Conservation (phyloP, 495 filamentous ascomycete species). For the Penicillium manginii region DNA sequence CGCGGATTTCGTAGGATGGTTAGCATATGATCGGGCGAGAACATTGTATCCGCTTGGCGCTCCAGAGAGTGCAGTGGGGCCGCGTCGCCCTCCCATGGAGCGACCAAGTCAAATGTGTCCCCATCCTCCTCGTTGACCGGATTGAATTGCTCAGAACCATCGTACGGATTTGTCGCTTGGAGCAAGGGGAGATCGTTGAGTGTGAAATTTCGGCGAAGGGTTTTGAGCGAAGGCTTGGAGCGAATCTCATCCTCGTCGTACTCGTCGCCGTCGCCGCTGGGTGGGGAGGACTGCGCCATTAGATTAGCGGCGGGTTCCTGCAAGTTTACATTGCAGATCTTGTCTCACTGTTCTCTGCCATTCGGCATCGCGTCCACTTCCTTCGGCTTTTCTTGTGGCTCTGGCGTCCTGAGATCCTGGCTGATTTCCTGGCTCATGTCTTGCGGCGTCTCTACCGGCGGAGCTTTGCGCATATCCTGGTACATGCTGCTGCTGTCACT, state of each 20-base stretch:
- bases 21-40: conserved; percentile 65
- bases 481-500: too few species aligned
- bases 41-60: conserved; percentile 62
- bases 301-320: conserved; percentile 3
- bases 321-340: neutral
- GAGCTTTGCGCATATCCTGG: neutral
- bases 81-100: conserved; percentile 26
- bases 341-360: neutral
- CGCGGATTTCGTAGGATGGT: conserved; percentile 63
- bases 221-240: conserved; percentile 27
- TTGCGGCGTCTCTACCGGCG: neutral
- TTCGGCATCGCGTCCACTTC: neutral
- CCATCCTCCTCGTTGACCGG: conserved; percentile 29
- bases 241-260: conserved; percentile 3
- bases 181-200: conserved; percentile 36
- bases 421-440: conserved; percentile 2
- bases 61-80: conserved; percentile 52
- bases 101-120: conserved; percentile 38
- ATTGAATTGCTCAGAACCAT: conserved; percentile 34
- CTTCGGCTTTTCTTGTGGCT: conserved; percentile 5
- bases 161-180: conserved; percentile 35
- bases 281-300: conserved; percentile 10
- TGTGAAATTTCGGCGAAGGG: conserved; percentile 29
- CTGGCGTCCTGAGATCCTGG: neutral
- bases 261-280: conserved; percentile 8